Evolutionary conservation across 2,329 filamentous ascomycete genomes (phyloP).

Genomic region (Bimuria novae-zelandiae): DNA sequence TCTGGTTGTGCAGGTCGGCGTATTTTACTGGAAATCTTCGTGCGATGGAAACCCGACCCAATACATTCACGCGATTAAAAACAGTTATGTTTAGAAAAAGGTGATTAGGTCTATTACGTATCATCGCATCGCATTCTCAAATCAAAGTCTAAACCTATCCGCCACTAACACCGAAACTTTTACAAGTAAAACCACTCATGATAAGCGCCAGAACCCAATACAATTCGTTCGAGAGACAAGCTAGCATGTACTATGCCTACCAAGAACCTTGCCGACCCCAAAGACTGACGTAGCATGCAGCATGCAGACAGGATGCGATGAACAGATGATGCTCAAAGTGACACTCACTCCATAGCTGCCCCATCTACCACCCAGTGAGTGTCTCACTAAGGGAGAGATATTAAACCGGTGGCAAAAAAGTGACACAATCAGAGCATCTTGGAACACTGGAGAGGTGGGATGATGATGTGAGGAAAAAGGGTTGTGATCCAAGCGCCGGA

Average conservation of each 20-base stretch:
- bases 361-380: too few species aligned
- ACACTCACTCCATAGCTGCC: background rate
- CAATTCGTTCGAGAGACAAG: constrained; percentile 1
- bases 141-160: background rate
- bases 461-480: constrained; percentile 16
- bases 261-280: background rate
- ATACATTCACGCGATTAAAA: too few species aligned
- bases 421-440: too few species aligned
- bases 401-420: background rate
- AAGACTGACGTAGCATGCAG: constrained; percentile 4
- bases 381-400: background rate
- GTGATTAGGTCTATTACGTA: background rate
- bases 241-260: constrained; percentile 7
- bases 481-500: constrained; percentile 11
- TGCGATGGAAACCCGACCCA: too few species aligned
- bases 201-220: constrained; percentile 1
- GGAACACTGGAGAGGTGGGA: constrained; percentile 1
- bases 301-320: constrained; percentile 2
- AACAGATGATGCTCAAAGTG: background rate
- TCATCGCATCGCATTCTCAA: constrained; percentile 1
- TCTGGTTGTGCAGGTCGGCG: too few species aligned
- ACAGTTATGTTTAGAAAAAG: background rate
- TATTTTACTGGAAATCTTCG: too few species aligned
- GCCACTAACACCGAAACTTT: background rate
- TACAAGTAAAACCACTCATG: background rate